Evolutionary conservation across 2,329 filamentous ascomycete genomes (phyloP).

Genomic region (Colletotrichum navitas): DNA sequence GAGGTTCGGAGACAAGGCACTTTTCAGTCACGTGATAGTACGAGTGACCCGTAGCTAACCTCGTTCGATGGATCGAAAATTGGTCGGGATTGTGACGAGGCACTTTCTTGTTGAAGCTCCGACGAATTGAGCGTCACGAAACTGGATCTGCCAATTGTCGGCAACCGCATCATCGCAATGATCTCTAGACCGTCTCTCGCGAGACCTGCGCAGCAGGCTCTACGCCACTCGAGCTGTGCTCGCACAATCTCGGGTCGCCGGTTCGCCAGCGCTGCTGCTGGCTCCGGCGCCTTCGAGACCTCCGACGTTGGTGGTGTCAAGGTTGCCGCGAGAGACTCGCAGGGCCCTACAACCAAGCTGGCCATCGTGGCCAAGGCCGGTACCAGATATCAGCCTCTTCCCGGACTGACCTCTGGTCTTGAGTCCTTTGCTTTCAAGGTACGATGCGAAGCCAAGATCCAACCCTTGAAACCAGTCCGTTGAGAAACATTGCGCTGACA

Average conservation of each 20-base stretch:
- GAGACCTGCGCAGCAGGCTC: conserved; percentile 69
- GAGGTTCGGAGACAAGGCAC: conserved; percentile 25
- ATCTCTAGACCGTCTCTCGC: conserved; percentile 72
- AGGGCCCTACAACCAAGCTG: conserved; percentile 89
- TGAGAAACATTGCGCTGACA: conserved; percentile 32
- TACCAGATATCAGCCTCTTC: conserved; percentile 90
- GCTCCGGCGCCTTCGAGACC: conserved; percentile 87
- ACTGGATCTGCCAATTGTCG: conserved; percentile 62
- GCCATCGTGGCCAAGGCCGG: conserved; percentile 94
- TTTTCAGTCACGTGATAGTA: conserved; percentile 25
- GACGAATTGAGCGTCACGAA: conserved; percentile 44
- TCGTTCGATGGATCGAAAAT: conserved; percentile 44
- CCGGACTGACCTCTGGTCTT: conserved; percentile 89
- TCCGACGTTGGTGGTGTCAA: conserved; percentile 90
- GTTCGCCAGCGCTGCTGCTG: conserved; percentile 70
- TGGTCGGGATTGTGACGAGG: conserved; percentile 43
- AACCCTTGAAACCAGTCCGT: conserved; percentile 4
- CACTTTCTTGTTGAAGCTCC: conserved; percentile 44
- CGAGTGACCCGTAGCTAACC: conserved; percentile 42
- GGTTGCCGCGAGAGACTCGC: conserved; percentile 89
- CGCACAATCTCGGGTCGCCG: conserved; percentile 63
- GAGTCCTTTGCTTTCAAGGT: conserved; percentile 99
- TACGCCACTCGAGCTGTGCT: conserved; percentile 69
- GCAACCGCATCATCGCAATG: conserved; percentile 71
- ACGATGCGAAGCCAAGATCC: conserved; percentile 45